phyloP scores from a whole-genome alignment of 495 filamentous ascomycete genomes.

The Entonaema liquescens region DNA sequence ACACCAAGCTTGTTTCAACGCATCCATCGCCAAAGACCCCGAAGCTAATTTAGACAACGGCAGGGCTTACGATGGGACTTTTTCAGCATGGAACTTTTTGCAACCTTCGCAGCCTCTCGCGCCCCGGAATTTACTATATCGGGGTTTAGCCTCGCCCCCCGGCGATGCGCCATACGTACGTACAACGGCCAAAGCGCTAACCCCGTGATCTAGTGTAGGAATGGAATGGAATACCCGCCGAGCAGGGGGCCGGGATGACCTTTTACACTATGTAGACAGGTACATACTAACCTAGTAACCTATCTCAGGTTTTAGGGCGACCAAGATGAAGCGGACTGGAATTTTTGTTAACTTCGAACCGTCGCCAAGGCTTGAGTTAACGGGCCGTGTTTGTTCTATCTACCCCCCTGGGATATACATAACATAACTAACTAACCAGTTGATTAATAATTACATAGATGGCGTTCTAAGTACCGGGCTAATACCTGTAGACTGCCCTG shows the following conservation, averaged over 20 bases:
- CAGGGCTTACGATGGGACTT: too few relatives aligned
- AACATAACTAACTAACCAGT: neutral
- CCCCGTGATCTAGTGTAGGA: conserved; percentile 17
- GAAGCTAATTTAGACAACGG: neutral
- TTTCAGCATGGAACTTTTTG: neutral
- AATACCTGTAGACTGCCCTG: too few relatives aligned
- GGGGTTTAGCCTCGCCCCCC: neutral
- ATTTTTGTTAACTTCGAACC: conserved; percentile 24
- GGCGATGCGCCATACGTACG: neutral
- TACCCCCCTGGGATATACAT: conserved; percentile 5
- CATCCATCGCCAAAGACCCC: neutral
- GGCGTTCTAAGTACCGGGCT: neutral
- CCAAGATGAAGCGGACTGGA: neutral
- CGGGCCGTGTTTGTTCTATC: conserved; percentile 3
- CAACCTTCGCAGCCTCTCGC: neutral
- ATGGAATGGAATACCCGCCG: conserved; percentile 2
- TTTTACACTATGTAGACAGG: too few relatives aligned
- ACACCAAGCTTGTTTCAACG: neutral
- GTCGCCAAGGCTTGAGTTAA: conserved; percentile 9
- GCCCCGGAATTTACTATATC: neutral
- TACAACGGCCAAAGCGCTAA: neutral
- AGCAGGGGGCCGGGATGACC: neutral
- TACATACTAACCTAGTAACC: too few relatives aligned
- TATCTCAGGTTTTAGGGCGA: conserved; percentile 1
- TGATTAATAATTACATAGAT: neutral